A percentile compares a stretch with the other conserved stretches of the same genome.
phyloP scores from a whole-genome alignment of 371 early-diverging fungal species.

The Mucor saturninus region DNA sequence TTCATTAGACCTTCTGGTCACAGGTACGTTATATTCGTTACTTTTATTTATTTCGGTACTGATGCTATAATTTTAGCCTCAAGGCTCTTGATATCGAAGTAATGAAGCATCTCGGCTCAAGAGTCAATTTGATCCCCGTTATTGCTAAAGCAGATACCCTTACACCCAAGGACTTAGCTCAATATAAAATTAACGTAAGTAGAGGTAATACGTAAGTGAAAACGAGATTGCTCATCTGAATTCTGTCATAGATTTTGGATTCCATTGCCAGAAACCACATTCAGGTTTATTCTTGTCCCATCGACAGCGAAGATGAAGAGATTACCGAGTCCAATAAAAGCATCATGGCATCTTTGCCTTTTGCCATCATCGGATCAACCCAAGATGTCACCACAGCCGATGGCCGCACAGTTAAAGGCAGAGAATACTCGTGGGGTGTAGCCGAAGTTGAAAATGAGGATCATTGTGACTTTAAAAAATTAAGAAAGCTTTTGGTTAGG shows the following conservation, averaged over 20 bases:
- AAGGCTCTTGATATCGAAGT: slow-evolving; percentile 90
- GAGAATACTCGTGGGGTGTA: slow-evolving; percentile 94
- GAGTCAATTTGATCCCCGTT: slow-evolving; percentile 90
- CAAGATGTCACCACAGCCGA: slow-evolving; percentile 76
- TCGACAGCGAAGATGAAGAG: slow-evolving; percentile 87
- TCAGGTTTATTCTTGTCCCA: slow-evolving; percentile 72
- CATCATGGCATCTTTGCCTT: slow-evolving; percentile 92
- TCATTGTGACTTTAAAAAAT: slow-evolving; percentile 91
- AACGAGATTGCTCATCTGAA: neutral
- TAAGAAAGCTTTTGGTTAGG: slow-evolving; percentile 88
- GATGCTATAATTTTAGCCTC: slow-evolving; percentile 47
- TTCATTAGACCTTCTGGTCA: slow-evolving; percentile 89
- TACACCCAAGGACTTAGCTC: slow-evolving; percentile 78
- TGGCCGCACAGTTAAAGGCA: slow-evolving; percentile 81
- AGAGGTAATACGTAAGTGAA: slow-evolving; percentile 5
- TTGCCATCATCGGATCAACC: slow-evolving; percentile 91
- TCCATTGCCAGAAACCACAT: slow-evolving; percentile 77
- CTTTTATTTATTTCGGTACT: neutral
- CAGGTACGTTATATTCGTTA: slow-evolving; percentile 47
- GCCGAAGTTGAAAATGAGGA: slow-evolving; percentile 90
- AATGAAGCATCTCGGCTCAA: slow-evolving; percentile 81
- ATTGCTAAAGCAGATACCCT: slow-evolving; percentile 71
- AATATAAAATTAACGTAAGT: slow-evolving; percentile 76
- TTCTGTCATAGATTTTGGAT: slow-evolving; percentile 62
- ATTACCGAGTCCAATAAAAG: slow-evolving; percentile 74